phyloP scores from a whole-genome alignment of 805 yeast species.

The Starmerella floris region DNA sequence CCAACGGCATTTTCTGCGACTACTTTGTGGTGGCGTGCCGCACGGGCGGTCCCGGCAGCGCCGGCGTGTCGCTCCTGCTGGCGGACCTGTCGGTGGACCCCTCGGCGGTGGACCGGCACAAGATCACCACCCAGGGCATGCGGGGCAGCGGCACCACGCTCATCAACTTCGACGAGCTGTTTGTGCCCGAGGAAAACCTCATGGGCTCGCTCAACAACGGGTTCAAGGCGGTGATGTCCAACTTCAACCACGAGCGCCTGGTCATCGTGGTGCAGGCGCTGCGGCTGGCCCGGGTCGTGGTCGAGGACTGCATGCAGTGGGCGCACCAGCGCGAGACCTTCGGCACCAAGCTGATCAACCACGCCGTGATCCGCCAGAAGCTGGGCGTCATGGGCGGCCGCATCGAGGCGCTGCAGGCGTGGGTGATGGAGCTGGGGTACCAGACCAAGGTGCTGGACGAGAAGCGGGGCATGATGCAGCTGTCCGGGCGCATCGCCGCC shows the following conservation, averaged over 20 bases:
- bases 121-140: constrained; percentile 33
- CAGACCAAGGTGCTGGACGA: constrained; percentile 27
- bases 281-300: constrained; percentile 29
- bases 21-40: constrained; percentile 35
- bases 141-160: constrained; percentile 32
- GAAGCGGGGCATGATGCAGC: constrained; percentile 27
- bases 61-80: constrained; percentile 30
- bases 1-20: constrained; percentile 33
- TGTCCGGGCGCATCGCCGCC: constrained; percentile 35
- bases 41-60: constrained; percentile 32
- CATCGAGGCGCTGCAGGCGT: constrained; percentile 31
- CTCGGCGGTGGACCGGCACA: constrained; percentile 29
- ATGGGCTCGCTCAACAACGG: constrained; percentile 32
- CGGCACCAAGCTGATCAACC: constrained; percentile 31
- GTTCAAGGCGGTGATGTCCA: constrained; percentile 32
- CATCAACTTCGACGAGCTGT: constrained; percentile 33
- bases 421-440: constrained; percentile 29
- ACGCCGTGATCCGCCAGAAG: constrained; percentile 33
- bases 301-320: constrained; percentile 31
- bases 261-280: constrained; percentile 31
- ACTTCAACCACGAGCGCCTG: constrained; percentile 35
- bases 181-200: constrained; percentile 32
- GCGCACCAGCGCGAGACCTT: constrained; percentile 33
- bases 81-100: constrained; percentile 26
- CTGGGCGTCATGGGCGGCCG: constrained; percentile 32